Base-by-base conservation (phyloP, 805 yeast genomes). In the Saturnispora mendoncae region DNA sequence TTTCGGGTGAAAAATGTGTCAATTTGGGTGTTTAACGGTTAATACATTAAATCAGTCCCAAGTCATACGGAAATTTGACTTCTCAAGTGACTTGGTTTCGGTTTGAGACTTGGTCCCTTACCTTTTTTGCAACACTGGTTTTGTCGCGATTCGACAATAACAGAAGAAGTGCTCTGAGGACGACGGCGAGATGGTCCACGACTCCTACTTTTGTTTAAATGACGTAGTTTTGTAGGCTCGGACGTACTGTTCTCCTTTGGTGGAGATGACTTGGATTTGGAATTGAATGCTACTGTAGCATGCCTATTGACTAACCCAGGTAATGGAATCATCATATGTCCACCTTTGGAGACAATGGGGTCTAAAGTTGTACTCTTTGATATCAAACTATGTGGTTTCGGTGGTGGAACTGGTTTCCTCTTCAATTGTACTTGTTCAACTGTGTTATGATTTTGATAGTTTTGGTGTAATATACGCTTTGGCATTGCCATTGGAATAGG, bases 161-260 rank as follows among this genome's bases (percentile, higher is more conserved):
- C n/a, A n/a, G n/a, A n/a, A n/a, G n/a, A n/a, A n/a, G n/a, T n/a
- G n/a, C n/a, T n/a, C n/a, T n/a, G n/a, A n/a, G 14, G 35, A 32
- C 35, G 57, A 38, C 69, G 58, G 46, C 79, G 56, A 50, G 66
- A 71, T 0, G 80, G 80, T 0, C 80, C 80, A 42, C 61, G 67
- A 14, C 76, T 59, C 40, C 80, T 57, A 0, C 55, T 42, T 49
- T 73, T 74, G 34, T 65, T 72, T 2, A 68, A 55, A 52, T 74
- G 78, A 0, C 57, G 57, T 35, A 73, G 55, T 28, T 49, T 43
- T 3, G 45, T 53, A 30, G 55, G 40, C 33, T 46, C 50, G 20
- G 52, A 44, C 15, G 46, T 39, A 24, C 56, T 38, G 10, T 9
- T 30, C 4, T 24, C 28, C 21, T 19, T 10, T 21, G 17, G 19